phyloP scores from a whole-genome alignment of 768 basidiomycete species.

The Austroboletus eburneus region DNA sequence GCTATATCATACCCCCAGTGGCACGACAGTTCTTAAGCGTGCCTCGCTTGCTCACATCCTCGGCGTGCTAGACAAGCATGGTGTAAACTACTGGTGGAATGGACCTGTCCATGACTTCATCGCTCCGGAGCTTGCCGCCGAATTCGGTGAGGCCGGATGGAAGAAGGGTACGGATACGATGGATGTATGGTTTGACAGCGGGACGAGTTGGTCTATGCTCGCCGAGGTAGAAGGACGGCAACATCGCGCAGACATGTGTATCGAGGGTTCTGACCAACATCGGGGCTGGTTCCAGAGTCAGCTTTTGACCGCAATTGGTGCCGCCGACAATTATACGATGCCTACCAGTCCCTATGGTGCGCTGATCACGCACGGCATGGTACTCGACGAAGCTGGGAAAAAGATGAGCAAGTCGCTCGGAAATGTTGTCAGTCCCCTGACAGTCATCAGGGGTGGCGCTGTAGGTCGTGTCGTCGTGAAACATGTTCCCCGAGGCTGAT shows the following conservation, averaged over 20 bases:
- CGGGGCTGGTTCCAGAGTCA: slow-evolving; percentile 99
- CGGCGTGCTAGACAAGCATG: slow-evolving; percentile 62
- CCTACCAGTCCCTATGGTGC: slow-evolving; percentile 59
- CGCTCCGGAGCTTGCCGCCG: slow-evolving; percentile 49
- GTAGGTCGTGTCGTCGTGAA: slow-evolving; percentile 38
- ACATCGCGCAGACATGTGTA: slow-evolving; percentile 74
- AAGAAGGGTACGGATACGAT: slow-evolving; percentile 89
- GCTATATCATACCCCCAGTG: slow-evolving; percentile 61
- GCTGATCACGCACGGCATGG: slow-evolving; percentile 95
- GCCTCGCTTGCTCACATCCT: slow-evolving; percentile 74
- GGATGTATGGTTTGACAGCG: slow-evolving; percentile 99
- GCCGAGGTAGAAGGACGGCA: slow-evolving; percentile 35
- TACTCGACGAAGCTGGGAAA: slow-evolving; percentile 82
- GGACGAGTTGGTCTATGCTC: slow-evolving; percentile 88
- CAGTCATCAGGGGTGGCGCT: slow-evolving; percentile 71
- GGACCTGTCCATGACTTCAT: slow-evolving; percentile 82
- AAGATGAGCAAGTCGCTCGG: slow-evolving; percentile 98
- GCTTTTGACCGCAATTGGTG: slow-evolving; percentile 72
- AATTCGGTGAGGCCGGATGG: slow-evolving; percentile 49
- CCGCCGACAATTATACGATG: slow-evolving; percentile 12
- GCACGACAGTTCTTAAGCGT: slow-evolving; percentile 58
- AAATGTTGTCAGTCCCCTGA: slow-evolving; percentile 84
- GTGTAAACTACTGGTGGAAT: slow-evolving; percentile 89
- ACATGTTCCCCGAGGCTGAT: neutral
- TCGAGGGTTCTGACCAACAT: slow-evolving; percentile 97